Evolutionary conservation across 495 filamentous ascomycete species (phyloP).

Genomic region (Tuber indicum): DNA sequence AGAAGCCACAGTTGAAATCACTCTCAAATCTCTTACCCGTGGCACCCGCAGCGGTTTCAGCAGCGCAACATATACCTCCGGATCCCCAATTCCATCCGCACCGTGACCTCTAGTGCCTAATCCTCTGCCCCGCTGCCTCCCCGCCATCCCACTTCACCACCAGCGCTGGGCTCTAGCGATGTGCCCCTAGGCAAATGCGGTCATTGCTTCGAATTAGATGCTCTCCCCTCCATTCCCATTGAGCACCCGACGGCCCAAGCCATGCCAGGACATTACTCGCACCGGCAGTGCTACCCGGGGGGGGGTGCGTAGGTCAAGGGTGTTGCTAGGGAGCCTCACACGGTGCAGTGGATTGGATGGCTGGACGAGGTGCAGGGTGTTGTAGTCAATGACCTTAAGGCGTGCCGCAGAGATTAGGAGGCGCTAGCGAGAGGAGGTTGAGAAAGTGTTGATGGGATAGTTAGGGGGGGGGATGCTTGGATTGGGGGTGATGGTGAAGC

Average conservation of each 20-base stretch:
- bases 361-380: constrained; percentile 1
- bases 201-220: constrained; percentile 43
- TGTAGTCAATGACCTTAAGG: constrained; percentile 5
- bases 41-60: constrained; percentile 13
- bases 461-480: too few relatives aligned
- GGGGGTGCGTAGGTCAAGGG: constrained; percentile 20
- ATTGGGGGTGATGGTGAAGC: too few relatives aligned
- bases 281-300: constrained; percentile 5
- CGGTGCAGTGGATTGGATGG: not conserved
- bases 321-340: constrained; percentile 13
- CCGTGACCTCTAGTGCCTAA: too few relatives aligned
- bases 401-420: constrained; percentile 23
- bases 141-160: not conserved
- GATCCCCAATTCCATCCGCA: too few relatives aligned
- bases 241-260: too few relatives aligned
- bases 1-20: constrained; percentile 37
- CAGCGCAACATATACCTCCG: too few relatives aligned
- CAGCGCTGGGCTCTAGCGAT: constrained; percentile 13
- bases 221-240: constrained; percentile 40
- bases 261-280: not conserved
- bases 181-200: constrained; percentile 40
- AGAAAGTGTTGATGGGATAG: not conserved
- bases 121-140: not conserved
- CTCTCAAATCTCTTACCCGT: constrained; percentile 28
- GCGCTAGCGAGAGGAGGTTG: constrained; percentile 7